A percentile compares a stretch with the other conserved stretches of the same genome.
These are phyloP conservation scores for Candida orba DNA, from an alignment of 805 yeast genomes.

Conservation along the genomic window DNA sequence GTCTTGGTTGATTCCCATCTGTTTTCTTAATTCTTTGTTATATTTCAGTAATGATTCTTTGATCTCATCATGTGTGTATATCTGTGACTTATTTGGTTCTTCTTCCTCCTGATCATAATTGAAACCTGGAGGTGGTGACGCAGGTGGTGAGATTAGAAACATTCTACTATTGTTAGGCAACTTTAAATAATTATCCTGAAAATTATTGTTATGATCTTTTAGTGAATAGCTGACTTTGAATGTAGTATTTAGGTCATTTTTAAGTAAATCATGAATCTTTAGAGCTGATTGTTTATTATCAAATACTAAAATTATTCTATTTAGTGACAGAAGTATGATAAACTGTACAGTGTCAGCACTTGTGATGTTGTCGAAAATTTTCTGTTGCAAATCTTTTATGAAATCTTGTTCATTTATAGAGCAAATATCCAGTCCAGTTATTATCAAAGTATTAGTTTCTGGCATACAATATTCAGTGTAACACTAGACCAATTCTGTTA, in stretches of 20 bases:
- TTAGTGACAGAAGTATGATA: slow-evolving; percentile 21
- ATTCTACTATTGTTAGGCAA: slow-evolving; percentile 28
- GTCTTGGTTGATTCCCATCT: slow-evolving; percentile 9
- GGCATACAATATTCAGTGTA: too few relatives aligned
- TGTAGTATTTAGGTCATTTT: background rate
- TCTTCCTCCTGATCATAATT: slow-evolving; percentile 32
- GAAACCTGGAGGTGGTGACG: slow-evolving; percentile 36
- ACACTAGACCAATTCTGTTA: too few relatives aligned
- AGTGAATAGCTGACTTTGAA: slow-evolving; percentile 17
- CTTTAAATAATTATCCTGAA: slow-evolving; percentile 20
- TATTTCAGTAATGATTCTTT: slow-evolving; percentile 16
- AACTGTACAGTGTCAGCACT: slow-evolving; percentile 21
- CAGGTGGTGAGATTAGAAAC: slow-evolving; percentile 36
- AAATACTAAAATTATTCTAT: slow-evolving; percentile 22
- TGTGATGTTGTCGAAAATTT: slow-evolving; percentile 15
- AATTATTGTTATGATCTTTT: slow-evolving; percentile 8
- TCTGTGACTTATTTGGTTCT: slow-evolving; percentile 26
- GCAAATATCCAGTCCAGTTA: slow-evolving; percentile 15
- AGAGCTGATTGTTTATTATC: slow-evolving; percentile 9
- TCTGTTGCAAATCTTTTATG: slow-evolving; percentile 20
- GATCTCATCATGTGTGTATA: slow-evolving; percentile 21
- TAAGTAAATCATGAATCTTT: slow-evolving; percentile 5
- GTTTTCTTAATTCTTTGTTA: slow-evolving; percentile 14
- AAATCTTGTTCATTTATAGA: slow-evolving; percentile 13
- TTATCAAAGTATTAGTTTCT: slow-evolving; percentile 23